Conservation (phyloP, 495 filamentous ascomycete genomes). For the Ramalina intermedia region DNA sequence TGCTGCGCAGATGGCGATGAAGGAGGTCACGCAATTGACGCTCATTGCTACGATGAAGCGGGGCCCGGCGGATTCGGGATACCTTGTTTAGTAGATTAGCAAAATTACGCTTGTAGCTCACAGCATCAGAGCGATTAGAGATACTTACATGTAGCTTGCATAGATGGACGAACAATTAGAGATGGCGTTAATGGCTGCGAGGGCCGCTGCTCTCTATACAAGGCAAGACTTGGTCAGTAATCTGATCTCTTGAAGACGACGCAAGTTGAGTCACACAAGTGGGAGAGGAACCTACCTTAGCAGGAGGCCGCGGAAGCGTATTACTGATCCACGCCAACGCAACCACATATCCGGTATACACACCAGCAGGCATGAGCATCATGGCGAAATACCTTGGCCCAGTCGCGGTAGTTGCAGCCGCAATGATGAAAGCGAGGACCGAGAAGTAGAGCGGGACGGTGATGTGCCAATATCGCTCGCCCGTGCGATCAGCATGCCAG, state of each 20-base stretch:
- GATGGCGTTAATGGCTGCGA: slow-evolving; percentile 71
- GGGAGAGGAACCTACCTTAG: slow-evolving; percentile 31
- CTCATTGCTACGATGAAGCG: slow-evolving; percentile 50
- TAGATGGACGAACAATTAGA: slow-evolving; percentile 62
- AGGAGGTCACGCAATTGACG: slow-evolving; percentile 55
- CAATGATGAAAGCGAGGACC: slow-evolving; percentile 60
- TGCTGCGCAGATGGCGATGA: slow-evolving; percentile 51
- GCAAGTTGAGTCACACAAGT: too few relatives aligned
- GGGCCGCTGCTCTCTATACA: slow-evolving; percentile 50
- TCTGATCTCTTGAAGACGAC: too few relatives aligned
- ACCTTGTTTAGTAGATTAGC: slow-evolving; percentile 30
- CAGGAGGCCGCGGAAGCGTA: slow-evolving; percentile 66
- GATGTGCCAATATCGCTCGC: slow-evolving; percentile 70
- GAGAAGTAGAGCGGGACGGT: slow-evolving; percentile 52
- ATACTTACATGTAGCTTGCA: slow-evolving; percentile 37
- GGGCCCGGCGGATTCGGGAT: slow-evolving; percentile 34
- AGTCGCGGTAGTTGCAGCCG: slow-evolving; percentile 46
- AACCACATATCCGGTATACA: slow-evolving; percentile 51
- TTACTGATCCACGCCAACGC: slow-evolving; percentile 67
- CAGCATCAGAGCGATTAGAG: too few relatives aligned
- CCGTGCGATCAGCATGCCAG: slow-evolving; percentile 64
- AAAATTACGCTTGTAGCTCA: too few relatives aligned
- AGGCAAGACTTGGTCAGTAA: neutral
- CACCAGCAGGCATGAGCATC: slow-evolving; percentile 59
- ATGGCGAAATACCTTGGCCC: slow-evolving; percentile 66